phyloP scores from a whole-genome alignment of 768 basidiomycete genomes.

The Macrocybe gigantea region DNA sequence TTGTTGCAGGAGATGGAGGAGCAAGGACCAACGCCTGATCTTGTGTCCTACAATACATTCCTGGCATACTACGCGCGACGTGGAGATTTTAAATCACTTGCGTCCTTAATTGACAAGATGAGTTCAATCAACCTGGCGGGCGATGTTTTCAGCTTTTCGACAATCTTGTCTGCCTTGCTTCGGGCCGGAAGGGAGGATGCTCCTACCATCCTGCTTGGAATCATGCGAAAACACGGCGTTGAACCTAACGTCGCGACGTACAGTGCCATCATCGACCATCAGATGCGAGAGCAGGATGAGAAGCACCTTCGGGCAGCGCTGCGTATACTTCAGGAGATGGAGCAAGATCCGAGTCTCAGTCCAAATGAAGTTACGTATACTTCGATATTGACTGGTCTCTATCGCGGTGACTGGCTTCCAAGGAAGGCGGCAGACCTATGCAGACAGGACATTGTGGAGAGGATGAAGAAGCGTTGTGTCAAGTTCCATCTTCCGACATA shows the following conservation, averaged over 20 bases:
- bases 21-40: slow-evolving; percentile 58
- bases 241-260: slow-evolving; percentile 72
- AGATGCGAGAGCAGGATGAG: slow-evolving; percentile 52
- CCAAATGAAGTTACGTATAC: slow-evolving; percentile 87
- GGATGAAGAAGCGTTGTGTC: slow-evolving; percentile 54
- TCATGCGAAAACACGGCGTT: slow-evolving; percentile 76
- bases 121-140: slow-evolving; percentile 47
- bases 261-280: slow-evolving; percentile 73
- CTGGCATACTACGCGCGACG: slow-evolving; percentile 60
- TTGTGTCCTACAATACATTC: slow-evolving; percentile 78
- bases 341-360: slow-evolving; percentile 37
- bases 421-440: slow-evolving; percentile 37
- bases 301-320: slow-evolving; percentile 57
- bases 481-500: slow-evolving; percentile 60
- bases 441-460: slow-evolving; percentile 41
- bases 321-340: slow-evolving; percentile 73
- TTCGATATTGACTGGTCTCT: slow-evolving; percentile 65
- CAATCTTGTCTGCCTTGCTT: slow-evolving; percentile 73
- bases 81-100: slow-evolving; percentile 58
- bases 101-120: slow-evolving; percentile 53
- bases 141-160: slow-evolving; percentile 85
- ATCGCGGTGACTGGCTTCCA: slow-evolving; percentile 50
- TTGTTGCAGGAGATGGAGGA: slow-evolving; percentile 39
- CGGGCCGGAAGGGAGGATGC: slow-evolving; percentile 65
- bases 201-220: slow-evolving; percentile 50